Base-by-base conservation (phyloP, 2,329 filamentous ascomycete genomes). In the Sphaerostilbella broomeana region DNA sequence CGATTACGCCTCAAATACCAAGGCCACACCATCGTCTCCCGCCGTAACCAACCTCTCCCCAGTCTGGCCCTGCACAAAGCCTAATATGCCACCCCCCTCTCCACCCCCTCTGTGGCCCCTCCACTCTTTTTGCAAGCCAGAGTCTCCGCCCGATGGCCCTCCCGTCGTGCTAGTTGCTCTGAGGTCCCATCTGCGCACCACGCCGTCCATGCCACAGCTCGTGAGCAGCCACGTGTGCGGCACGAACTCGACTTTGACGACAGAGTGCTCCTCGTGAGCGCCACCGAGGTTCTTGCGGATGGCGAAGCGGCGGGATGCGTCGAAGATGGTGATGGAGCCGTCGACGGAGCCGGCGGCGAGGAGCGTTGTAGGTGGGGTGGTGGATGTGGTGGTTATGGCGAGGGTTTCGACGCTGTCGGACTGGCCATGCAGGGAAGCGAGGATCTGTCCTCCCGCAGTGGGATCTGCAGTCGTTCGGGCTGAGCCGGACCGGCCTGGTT, bases 181-280 rank as follows among this genome's bases (percentile, higher is more conserved):
- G 38, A 78, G 57, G 63, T 98, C 90, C 92, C 92, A 98, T 44
- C 89, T 72, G 54, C 86, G 73, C 15, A 98, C 78, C 0, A 89
- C 87, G 13, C 92, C 90, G 55, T 98, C 92, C 73, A 95, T 86
- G 7, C 92, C 92, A 50, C 82, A 89, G 47, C 79, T 86, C 2
- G 90, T 97, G 38, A 97, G 68, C 46, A 94, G 57, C 80, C 78
- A 90, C 47, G 54, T 57, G 49, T 64, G 59, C 56, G 70, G 69
- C 43, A 94, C 76, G 55, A 95, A 98, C 44, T 95, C 87, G 4
- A 97, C 79, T 64, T 94, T 90, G 46, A 97, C 90, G 15, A 98
- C 86, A 1, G 86, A 83, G 54, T 84, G 83, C n/a, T 86, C 84
- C 48, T 89, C 84, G 59, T 94, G 90, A 1, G 86, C 89, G 35